These are phyloP conservation scores for Pythium aristosporum DNA, from an alignment of 352 stramenopile species.

Conservation along the genomic window DNA sequence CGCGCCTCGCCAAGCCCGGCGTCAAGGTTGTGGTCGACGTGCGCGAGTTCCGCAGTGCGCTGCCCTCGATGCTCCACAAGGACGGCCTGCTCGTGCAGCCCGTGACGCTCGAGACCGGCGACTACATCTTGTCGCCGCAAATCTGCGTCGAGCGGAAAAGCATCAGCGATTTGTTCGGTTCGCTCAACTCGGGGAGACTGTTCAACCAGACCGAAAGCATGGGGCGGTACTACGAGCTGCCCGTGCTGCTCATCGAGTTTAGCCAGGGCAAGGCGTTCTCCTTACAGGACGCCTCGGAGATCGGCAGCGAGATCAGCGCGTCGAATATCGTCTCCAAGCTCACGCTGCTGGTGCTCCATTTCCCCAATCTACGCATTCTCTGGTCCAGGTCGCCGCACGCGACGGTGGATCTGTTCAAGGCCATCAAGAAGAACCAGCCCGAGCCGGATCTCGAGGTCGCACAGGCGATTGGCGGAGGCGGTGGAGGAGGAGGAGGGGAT, in stretches of 20 bases:
- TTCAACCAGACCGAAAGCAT: conserved; percentile 94
- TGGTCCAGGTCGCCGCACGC: conserved; percentile 94
- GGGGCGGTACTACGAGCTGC: conserved; percentile 81
- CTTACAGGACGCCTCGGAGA: conserved; percentile 87
- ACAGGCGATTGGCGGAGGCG: conserved; percentile 50
- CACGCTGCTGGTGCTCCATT: conserved; percentile 92
- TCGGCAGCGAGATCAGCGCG: conserved; percentile 91
- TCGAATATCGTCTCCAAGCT: conserved; percentile 96
- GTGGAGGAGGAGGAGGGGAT: conserved; percentile 25
- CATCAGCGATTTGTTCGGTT: conserved; percentile 95
- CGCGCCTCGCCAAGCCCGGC: conserved; percentile 41
- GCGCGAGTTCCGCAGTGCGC: conserved; percentile 94
- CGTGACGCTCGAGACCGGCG: conserved; percentile 95
- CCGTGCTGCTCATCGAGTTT: conserved; percentile 97
- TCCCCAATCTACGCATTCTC: conserved; percentile 93
- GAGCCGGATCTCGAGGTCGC: conserved; percentile 80
- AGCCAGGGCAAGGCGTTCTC: conserved; percentile 83
- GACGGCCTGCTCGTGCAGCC: conserved; percentile 92
- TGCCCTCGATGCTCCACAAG: conserved; percentile 97
- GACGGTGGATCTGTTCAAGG: conserved; percentile 85
- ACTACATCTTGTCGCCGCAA: conserved; percentile 97
- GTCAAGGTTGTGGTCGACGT: conserved; percentile 93
- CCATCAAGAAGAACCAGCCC: conserved; percentile 81
- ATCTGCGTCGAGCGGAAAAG: conserved; percentile 98
- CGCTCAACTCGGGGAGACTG: conserved; percentile 93